phyloP scores from a whole-genome alignment of 345 rosid species.

The Kandelia obovata region DNA sequence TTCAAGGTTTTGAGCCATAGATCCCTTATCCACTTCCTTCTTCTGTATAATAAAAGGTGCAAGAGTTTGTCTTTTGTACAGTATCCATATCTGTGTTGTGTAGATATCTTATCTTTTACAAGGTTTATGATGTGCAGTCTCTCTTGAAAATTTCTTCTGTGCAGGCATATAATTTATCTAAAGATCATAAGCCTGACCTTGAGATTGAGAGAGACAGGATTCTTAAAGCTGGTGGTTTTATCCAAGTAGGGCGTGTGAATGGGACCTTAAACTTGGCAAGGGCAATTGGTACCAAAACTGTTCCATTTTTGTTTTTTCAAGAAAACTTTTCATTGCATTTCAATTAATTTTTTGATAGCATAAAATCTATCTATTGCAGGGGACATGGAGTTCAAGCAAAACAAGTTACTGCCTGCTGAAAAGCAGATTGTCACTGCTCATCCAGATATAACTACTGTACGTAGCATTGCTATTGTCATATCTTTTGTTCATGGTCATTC shows the following conservation, averaged over 20 bases:
- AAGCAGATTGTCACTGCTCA: slow-evolving; percentile 79
- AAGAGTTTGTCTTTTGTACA: background rate
- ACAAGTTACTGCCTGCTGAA: slow-evolving; percentile 64
- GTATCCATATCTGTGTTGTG: background rate
- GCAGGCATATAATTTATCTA: slow-evolving; percentile 86
- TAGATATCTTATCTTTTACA: background rate
- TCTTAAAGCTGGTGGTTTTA: slow-evolving; percentile 90
- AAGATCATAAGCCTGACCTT: slow-evolving; percentile 97
- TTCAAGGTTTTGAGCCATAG: background rate
- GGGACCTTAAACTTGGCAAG: slow-evolving; percentile 95
- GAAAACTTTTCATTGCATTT: background rate
- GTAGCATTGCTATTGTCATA: slow-evolving; percentile 11
- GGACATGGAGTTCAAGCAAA: slow-evolving; percentile 91
- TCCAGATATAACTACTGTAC: slow-evolving; percentile 77
- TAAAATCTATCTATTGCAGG: slow-evolving; percentile 42
- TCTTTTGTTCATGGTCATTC: background rate
- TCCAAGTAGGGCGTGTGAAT: slow-evolving; percentile 86
- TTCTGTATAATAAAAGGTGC: background rate
- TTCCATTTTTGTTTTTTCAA: background rate
- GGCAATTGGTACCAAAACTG: slow-evolving; percentile 66
- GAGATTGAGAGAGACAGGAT: slow-evolving; percentile 90
- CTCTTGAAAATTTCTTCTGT: slow-evolving; percentile 14
- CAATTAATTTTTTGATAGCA: background rate
- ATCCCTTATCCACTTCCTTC: background rate
- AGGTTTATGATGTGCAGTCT: background rate